Conservation (phyloP, 495 filamentous ascomycete genomes). For the Tuber microsphaerosporum region DNA sequence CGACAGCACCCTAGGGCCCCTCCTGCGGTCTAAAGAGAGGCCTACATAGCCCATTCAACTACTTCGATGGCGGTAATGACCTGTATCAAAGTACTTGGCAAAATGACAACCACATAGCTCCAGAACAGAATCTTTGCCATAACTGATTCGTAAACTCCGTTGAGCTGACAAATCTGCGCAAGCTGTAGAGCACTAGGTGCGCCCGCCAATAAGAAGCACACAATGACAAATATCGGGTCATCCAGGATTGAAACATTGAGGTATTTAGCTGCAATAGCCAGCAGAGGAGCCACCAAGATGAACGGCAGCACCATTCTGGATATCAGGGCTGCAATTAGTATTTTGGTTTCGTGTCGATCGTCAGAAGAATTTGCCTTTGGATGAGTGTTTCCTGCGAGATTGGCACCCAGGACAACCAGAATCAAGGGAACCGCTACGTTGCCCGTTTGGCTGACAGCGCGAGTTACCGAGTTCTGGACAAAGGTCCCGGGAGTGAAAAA, state of each 20-base stretch:
- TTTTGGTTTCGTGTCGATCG: conserved; percentile 57
- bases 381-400: conserved; percentile 72
- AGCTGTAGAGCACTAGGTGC: conserved; percentile 91
- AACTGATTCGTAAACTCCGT: conserved; percentile 84
- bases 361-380: conserved; percentile 49
- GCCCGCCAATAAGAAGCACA: conserved; percentile 91
- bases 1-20: neutral
- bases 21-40: neutral
- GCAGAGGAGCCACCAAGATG: conserved; percentile 83
- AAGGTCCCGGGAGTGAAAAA: conserved; percentile 91
- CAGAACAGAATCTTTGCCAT: conserved; percentile 93
- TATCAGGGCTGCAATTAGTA: conserved; percentile 78
- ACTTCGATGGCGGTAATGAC: conserved; percentile 90
- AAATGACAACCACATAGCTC: conserved; percentile 78
- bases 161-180: conserved; percentile 97
- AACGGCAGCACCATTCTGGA: conserved; percentile 89
- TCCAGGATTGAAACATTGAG: conserved; percentile 89
- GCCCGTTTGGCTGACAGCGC: conserved; percentile 74
- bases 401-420: conserved; percentile 91
- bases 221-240: conserved; percentile 95
- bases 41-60: conserved; percentile 69
- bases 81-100: conserved; percentile 82
- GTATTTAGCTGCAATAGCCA: conserved; percentile 86
- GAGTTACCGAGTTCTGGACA: conserved; percentile 83
- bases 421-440: conserved; percentile 92